Conservation (phyloP, 352 stramenopile species). For the Peronosclerospora sorghi region DNA sequence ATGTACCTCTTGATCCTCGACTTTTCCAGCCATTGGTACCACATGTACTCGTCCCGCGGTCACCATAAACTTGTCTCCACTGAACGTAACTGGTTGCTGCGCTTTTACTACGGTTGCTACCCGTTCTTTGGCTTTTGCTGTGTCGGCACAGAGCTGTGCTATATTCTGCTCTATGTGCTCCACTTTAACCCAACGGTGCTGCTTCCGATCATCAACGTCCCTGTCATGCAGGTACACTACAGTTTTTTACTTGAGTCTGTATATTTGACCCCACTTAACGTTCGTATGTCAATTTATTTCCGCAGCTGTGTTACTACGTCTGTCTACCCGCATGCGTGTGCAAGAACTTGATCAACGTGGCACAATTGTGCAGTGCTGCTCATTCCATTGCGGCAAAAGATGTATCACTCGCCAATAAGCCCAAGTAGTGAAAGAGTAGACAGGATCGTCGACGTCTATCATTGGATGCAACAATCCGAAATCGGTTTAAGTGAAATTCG, state of each 20-base stretch:
- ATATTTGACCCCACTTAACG: neutral
- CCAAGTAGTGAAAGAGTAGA: too few species aligned
- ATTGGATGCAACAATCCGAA: neutral
- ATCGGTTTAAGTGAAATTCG: neutral
- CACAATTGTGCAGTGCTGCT: conserved; percentile 81
- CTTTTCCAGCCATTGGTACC: conserved; percentile 96
- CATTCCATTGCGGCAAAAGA: conserved; percentile 68
- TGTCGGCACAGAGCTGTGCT: conserved; percentile 87
- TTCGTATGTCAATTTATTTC: conserved; percentile 6
- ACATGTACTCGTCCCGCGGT: conserved; percentile 92
- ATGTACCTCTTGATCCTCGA: conserved; percentile 91
- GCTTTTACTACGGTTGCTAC: conserved; percentile 89
- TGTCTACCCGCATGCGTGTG: conserved; percentile 85
- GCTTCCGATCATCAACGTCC: conserved; percentile 41
- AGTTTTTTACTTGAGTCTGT: conserved; percentile 1
- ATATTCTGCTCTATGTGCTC: conserved; percentile 87
- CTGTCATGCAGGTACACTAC: conserved; percentile 38
- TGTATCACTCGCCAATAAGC: conserved; percentile 40
- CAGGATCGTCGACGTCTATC: neutral
- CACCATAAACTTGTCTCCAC: conserved; percentile 93
- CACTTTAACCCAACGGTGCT: conserved; percentile 61
- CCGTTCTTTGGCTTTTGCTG: conserved; percentile 90
- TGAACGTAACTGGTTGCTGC: conserved; percentile 90
- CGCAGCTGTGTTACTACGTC: conserved; percentile 72
- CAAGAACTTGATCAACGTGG: conserved; percentile 91